A percentile compares a stretch with the other conserved stretches of the same genome.
phyloP scores from a whole-genome alignment of 352 stramenopile species.

The Globisporangium heterothallicum region DNA sequence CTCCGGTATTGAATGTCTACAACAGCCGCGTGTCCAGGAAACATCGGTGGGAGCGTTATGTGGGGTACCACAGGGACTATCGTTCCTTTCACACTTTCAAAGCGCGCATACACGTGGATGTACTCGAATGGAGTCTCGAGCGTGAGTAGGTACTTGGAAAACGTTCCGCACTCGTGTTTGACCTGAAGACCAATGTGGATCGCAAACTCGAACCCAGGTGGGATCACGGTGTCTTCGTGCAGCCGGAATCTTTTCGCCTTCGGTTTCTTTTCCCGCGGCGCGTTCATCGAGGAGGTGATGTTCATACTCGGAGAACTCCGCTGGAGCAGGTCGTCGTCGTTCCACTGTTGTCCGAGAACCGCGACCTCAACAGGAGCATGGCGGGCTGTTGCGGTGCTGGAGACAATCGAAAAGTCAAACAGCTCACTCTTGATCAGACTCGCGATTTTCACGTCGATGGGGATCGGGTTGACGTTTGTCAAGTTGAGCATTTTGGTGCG shows the following conservation, averaged over 20 bases:
- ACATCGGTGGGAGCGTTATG: constrained; percentile 31
- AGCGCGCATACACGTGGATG: constrained; percentile 26
- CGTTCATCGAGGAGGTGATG: background rate
- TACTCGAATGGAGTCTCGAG: constrained; percentile 31
- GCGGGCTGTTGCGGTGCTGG: constrained; percentile 2
- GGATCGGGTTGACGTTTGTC: constrained; percentile 42
- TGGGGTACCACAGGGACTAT: constrained; percentile 22
- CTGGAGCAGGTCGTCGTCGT: background rate
- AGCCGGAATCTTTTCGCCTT: constrained; percentile 1
- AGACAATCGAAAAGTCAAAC: constrained; percentile 23
- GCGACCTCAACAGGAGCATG: constrained; percentile 4
- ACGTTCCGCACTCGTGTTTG: constrained; percentile 16
- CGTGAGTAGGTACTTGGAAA: constrained; percentile 31
- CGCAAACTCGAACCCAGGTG: constrained; percentile 19
- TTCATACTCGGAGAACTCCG: background rate
- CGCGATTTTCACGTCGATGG: constrained; percentile 21
- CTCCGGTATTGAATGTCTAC: constrained; percentile 37
- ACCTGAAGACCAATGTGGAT: constrained; percentile 24
- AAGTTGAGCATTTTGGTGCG: constrained; percentile 34
- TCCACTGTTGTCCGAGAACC: constrained; percentile 5
- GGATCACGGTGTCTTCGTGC: constrained; percentile 22
- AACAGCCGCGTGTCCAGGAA: constrained; percentile 23
- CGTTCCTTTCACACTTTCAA: constrained; percentile 27
- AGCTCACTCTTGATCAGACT: constrained; percentile 10
- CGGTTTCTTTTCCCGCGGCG: background rate